Conservation (phyloP, 169 alveolate genomes). For the Eimeria falciformis region DNA sequence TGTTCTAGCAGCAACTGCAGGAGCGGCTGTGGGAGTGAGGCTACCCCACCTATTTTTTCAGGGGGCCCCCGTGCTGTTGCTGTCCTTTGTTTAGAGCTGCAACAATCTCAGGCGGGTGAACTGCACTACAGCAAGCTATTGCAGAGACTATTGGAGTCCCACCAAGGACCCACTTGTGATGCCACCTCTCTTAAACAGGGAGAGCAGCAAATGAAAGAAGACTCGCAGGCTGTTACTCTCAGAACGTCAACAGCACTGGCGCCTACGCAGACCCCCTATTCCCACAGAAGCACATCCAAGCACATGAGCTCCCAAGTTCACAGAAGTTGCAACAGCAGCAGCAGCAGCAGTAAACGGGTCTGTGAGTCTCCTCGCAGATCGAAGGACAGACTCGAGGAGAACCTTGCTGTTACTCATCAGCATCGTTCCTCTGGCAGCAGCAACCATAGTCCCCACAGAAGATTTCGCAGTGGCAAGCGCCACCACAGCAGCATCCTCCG, state of each 20-base stretch:
- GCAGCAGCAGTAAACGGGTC: background rate
- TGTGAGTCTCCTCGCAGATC: background rate
- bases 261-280: background rate
- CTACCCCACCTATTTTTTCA: background rate
- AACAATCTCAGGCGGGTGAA: background rate
- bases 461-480: background rate
- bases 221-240: background rate
- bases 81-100: slow-evolving; percentile 50
- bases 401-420: background rate
- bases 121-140: slow-evolving; percentile 35
- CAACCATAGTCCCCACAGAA: slow-evolving; percentile 19
- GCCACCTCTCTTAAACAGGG: slow-evolving; percentile 6
- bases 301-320: background rate
- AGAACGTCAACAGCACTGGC: background rate
- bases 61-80: slow-evolving; percentile 21
- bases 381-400: background rate
- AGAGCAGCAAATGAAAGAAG: background rate
- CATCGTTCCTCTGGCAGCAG: slow-evolving; percentile 15
- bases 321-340: slow-evolving; percentile 10
- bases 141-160: slow-evolving; percentile 28
- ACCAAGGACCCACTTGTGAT: background rate
- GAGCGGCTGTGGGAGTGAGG: background rate
- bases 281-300: slow-evolving; percentile 19
- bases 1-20: slow-evolving; percentile 4
- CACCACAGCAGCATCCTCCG: slow-evolving; percentile 39